Percentiles rank a stretch among this genome's conserved stretches.
phyloP scores from a whole-genome alignment of 139 green algal genomes.

The Pleodorina starrii region DNA sequence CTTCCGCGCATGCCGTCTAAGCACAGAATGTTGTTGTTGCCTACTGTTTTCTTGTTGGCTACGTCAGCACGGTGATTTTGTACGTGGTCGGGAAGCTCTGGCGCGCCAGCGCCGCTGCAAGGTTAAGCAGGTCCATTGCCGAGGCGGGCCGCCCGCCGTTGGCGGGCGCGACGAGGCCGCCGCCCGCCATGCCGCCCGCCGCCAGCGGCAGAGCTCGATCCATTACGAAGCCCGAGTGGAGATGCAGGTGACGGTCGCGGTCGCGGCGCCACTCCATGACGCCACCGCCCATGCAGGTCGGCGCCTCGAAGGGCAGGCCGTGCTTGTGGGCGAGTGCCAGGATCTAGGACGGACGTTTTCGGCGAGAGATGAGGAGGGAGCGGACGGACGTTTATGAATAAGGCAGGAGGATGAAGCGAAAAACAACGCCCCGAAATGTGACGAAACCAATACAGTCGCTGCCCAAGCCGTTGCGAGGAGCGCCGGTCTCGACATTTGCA shows the following conservation, averaged over 20 bases:
- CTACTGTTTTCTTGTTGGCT: too few relatives aligned
- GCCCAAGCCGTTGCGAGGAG: too few relatives aligned
- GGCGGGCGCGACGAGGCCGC: background rate
- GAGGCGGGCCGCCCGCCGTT: background rate
- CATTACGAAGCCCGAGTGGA: conserved; percentile 51
- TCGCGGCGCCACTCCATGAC: conserved; percentile 77
- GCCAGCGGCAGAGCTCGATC: conserved; percentile 19
- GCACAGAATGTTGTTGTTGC: too few relatives aligned
- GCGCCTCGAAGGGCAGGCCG: conserved; percentile 52
- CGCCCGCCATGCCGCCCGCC: background rate
- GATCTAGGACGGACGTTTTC: too few relatives aligned
- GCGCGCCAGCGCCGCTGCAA: conserved; percentile 64
- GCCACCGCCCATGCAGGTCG: conserved; percentile 75
- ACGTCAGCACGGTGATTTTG: conserved; percentile 56
- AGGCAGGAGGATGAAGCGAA: too few relatives aligned
- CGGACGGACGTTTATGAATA: too few relatives aligned
- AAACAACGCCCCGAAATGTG: too few relatives aligned
- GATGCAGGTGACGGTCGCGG: conserved; percentile 62
- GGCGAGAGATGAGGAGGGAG: too few relatives aligned
- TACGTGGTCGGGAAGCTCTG: conserved; percentile 68
- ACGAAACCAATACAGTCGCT: too few relatives aligned
- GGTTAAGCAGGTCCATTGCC: conserved; percentile 60
- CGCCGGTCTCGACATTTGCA: too few relatives aligned
- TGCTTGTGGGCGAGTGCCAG: conserved; percentile 25
- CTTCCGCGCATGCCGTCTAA: too few relatives aligned